Evolutionary conservation across 208 protist genomes (phyloP).

Genomic region (Trichomonas tenax): DNA sequence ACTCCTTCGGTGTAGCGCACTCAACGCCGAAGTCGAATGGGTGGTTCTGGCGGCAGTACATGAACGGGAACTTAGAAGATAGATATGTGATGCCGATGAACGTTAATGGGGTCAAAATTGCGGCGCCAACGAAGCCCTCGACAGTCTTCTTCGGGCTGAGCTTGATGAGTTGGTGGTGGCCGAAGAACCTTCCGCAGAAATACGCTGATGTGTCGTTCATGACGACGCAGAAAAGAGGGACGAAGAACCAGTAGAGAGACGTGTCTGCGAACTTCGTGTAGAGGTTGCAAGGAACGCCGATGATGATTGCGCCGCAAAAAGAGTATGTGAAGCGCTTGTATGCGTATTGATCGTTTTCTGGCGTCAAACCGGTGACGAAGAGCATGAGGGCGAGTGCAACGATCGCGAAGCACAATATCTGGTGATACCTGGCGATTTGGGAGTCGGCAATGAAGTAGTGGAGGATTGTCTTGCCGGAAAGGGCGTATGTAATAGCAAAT

Average conservation of each 20-base stretch:
- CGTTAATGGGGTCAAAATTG: slow-evolving; percentile 38
- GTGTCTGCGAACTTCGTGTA: neutral
- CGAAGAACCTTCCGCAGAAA: slow-evolving; percentile 51
- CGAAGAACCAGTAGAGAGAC: slow-evolving; percentile 31
- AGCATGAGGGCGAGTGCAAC: neutral
- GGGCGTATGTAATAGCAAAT: neutral
- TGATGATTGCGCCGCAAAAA: neutral
- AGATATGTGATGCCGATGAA: neutral
- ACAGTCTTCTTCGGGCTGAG: slow-evolving; percentile 61
- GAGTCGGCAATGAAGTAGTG: neutral
- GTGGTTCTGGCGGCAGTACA: neutral
- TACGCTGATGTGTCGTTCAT: slow-evolving; percentile 48
- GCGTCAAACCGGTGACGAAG: neutral
- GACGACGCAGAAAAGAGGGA: slow-evolving; percentile 35
- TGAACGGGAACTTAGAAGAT: neutral
- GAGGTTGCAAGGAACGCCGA: neutral
- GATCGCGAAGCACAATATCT: neutral
- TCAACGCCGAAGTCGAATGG: neutral
- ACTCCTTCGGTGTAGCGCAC: neutral
- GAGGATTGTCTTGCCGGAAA: neutral
- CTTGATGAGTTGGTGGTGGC: slow-evolving; percentile 41
- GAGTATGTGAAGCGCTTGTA: neutral
- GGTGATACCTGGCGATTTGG: neutral
- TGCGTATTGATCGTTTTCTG: neutral
- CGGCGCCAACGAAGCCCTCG: slow-evolving; percentile 57